Evolutionary conservation across 495 filamentous ascomycete genomes (phyloP), one percentile per base, ranked within the genome.

Genomic region (Talaromyces stipitatus): DNA sequence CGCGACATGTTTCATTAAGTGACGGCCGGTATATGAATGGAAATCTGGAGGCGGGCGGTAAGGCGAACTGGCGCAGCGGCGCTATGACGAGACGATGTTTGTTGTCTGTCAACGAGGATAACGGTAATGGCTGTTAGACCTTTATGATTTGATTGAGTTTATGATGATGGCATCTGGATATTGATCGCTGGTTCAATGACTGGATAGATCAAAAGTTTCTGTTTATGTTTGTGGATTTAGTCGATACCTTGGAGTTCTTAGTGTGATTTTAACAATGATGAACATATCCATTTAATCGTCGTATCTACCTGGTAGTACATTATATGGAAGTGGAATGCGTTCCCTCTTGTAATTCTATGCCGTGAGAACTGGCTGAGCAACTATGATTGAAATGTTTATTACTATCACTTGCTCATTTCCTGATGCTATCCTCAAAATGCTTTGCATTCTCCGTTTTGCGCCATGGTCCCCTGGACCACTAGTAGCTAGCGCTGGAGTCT

Each of bases 141-240:
- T n/a, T 51, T 30, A 51, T 51, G 48, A 51, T 51, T 23, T 51
- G 48, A 28, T 29, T 30, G 24, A 30, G 22, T 16, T 28, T 30
- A 51, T 28, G 27, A 51, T 28, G 48, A 26, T 51, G 47, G 16
- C 43, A 46, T 46, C 18, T 46, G 45, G 45, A 48, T 14, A 9
- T 48, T 48, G 45, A 48, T 48, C 45, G 24, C 45, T 48, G 45
- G 45, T 48, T 48, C 5, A 24, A 24, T 11, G 45, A 26, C 45
- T 48, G 45, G 45, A 48, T 48, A 48, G 45, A 48, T 48, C 45
- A 48, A 48, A 48, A 48, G 45, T 26, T 48, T 26, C 45, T 48
- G 30, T 33, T 48, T 48, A 26, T 48, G 45, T 48, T 41, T 41
- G 36, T 41, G 36, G 36, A 41, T 41, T 41, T 41, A 41, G 36